Percentiles rank a stretch among this genome's conserved stretches.
These are phyloP conservation scores for Saturnispora kantuleensis DNA, from an alignment of 805 yeast species.

Conservation along the genomic window DNA sequence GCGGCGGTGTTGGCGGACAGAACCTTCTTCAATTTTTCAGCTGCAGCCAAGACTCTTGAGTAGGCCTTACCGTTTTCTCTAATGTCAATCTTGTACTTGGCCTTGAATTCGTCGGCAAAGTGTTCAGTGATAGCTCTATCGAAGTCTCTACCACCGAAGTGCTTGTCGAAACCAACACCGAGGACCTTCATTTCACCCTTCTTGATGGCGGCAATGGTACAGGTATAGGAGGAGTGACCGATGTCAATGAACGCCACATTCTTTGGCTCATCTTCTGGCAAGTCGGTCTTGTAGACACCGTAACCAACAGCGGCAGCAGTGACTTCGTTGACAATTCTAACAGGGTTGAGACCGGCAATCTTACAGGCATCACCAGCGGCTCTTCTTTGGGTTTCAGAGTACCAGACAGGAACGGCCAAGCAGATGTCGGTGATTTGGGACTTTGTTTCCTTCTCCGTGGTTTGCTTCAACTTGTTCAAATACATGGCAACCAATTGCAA, in stretches of 20 bases:
- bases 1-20: constrained; percentile 92
- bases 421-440: constrained; percentile 77
- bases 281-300: constrained; percentile 95
- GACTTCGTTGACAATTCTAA: constrained; percentile 92
- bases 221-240: constrained; percentile 93
- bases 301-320: constrained; percentile 99
- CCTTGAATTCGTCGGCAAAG: constrained; percentile 86
- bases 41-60: constrained; percentile 82
- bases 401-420: constrained; percentile 95
- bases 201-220: constrained; percentile 81
- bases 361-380: constrained; percentile 91
- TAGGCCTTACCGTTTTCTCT: constrained; percentile 88
- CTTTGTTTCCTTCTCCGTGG: constrained; percentile 74
- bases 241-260: constrained; percentile 90
- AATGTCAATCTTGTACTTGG: constrained; percentile 89
- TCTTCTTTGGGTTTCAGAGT: constrained; percentile 92
- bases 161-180: constrained; percentile 88
- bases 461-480: constrained; percentile 79
- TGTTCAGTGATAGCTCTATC: constrained; percentile 91
- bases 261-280: constrained; percentile 89
- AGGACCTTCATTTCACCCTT: constrained; percentile 92
- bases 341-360: constrained; percentile 96
- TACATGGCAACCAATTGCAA: constrained; percentile 93
- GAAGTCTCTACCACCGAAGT: constrained; percentile 97
- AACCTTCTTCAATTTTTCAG: constrained; percentile 92